Base-by-base conservation (phyloP, 2,329 filamentous ascomycete species). In the Phyllosticta paracitricarpa region DNA sequence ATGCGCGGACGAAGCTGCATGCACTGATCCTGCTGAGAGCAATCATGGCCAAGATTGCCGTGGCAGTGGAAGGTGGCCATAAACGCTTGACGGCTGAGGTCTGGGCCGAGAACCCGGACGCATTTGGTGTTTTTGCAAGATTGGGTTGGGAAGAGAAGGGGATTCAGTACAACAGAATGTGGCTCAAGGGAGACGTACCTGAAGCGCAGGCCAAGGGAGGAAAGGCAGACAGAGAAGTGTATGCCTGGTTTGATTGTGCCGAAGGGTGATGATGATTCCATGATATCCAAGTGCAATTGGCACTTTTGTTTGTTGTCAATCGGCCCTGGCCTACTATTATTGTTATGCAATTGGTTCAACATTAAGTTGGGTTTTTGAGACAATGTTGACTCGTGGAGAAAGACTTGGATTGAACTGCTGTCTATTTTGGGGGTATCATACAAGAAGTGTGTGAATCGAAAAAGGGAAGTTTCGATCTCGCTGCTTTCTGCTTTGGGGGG, bases 121-220 rank as follows among this genome's bases (percentile, higher is more conserved):
- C 68, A 0, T 61, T 64, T 35, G 65, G 64, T 40, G 59, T 73
- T 9, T 74, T 76, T 59, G 67, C 72, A 52, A 65, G 69, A 2
- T 56, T 72, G 7, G 73, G 72, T 6, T 76, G 71, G 70, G 58
- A 61, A 24, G 64, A 62, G 33, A 63, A 62, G 12, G 70, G 68
- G 5, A 51, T 74, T 6, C 67, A 71, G 35, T 75, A 72, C 63
- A 66, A 72, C 65, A 69, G 73, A 22, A 76, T 76, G 73, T 75
- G 73, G 73, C 57, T 71, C 10, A 59, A 69, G 54, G 71, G 68
- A 0, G 66, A 66, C 24, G 68, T 70, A 10, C 69, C 72, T 7
- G 58, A 62, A 5, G 71, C 70, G 58, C 72, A 75, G 62, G 59
- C 63, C 48, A 60, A 68, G 26, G 71, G 68, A 17, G 71, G 71